phyloP scores from a whole-genome alignment of 345 rosid genomes.

The Brassica incana region DNA sequence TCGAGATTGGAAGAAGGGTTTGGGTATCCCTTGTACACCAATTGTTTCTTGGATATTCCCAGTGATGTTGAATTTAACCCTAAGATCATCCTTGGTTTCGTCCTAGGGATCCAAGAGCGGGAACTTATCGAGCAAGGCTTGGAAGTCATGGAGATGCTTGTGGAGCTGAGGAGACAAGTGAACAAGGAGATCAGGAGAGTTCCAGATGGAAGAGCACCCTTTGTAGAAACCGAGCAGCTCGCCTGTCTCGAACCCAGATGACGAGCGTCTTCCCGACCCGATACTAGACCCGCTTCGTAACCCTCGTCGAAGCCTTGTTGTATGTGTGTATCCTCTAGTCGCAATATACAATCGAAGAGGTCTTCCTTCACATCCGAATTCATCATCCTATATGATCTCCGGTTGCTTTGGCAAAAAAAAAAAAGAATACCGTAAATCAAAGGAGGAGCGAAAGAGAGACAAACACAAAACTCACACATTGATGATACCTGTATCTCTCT shows the following conservation, averaged over 20 bases:
- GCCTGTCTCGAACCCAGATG: slow-evolving; percentile 69
- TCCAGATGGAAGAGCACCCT: slow-evolving; percentile 75
- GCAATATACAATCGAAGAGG: slow-evolving; percentile 54
- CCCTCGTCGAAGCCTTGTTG: slow-evolving; percentile 66
- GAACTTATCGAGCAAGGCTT: slow-evolving; percentile 51
- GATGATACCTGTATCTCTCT: too few relatives aligned
- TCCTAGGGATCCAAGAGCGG: slow-evolving; percentile 67
- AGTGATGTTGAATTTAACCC: slow-evolving; percentile 66
- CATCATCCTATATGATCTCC: neutral
- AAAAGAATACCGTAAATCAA: too few relatives aligned
- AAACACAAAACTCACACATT: too few relatives aligned
- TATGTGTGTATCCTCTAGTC: slow-evolving; percentile 61
- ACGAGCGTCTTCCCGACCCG: slow-evolving; percentile 60
- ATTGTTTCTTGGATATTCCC: slow-evolving; percentile 47
- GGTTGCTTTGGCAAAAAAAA: too few relatives aligned
- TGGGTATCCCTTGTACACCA: slow-evolving; percentile 66
- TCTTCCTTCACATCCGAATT: slow-evolving; percentile 43
- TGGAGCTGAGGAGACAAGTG: slow-evolving; percentile 59
- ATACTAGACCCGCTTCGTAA: slow-evolving; percentile 46
- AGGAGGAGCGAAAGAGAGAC: too few relatives aligned
- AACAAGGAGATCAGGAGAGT: slow-evolving; percentile 51
- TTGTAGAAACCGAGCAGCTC: slow-evolving; percentile 79
- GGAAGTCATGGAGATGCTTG: slow-evolving; percentile 60
- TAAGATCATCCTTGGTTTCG: slow-evolving; percentile 54
- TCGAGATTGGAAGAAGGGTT: slow-evolving; percentile 52